phyloP scores from a whole-genome alignment of 257 asterid genomes.

The Verbena officinalis region DNA sequence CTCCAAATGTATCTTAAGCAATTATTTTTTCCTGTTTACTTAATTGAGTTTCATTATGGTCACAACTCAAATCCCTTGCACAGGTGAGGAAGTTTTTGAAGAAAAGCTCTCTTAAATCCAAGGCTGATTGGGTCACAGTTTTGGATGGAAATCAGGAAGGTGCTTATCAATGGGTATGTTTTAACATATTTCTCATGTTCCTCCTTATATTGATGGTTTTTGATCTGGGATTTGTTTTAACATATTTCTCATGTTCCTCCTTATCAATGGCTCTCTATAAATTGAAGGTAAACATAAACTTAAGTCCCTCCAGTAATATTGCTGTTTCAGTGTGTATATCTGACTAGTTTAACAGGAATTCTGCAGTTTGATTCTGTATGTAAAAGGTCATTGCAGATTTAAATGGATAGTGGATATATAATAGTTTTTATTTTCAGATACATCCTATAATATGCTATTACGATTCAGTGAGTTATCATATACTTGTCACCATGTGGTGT shows the following conservation, averaged over 20 bases:
- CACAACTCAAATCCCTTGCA: constrained; percentile 26
- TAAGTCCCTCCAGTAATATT: background rate
- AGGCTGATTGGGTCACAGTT: constrained; percentile 68
- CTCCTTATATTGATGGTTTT: too few relatives aligned
- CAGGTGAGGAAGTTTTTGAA: constrained; percentile 76
- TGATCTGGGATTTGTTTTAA: too few relatives aligned
- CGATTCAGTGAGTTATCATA: background rate
- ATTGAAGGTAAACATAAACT: background rate
- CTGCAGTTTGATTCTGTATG: background rate
- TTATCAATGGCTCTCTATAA: background rate
- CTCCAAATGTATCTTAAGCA: constrained; percentile 14
- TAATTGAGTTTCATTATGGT: constrained; percentile 13
- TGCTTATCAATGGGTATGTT: constrained; percentile 80
- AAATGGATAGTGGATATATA: background rate
- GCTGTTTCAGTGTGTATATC: background rate
- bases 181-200: constrained; percentile 15
- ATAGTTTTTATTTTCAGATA: background rate
- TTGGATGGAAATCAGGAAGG: constrained; percentile 88
- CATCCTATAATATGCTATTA: background rate
- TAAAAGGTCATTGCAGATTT: background rate
- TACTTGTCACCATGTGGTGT: background rate
- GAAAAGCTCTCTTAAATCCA: constrained; percentile 65
- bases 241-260: too few relatives aligned
- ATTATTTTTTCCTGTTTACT: background rate
- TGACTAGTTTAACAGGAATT: background rate